Conservation (phyloP, 768 basidiomycete genomes). For the Mycena metata region DNA sequence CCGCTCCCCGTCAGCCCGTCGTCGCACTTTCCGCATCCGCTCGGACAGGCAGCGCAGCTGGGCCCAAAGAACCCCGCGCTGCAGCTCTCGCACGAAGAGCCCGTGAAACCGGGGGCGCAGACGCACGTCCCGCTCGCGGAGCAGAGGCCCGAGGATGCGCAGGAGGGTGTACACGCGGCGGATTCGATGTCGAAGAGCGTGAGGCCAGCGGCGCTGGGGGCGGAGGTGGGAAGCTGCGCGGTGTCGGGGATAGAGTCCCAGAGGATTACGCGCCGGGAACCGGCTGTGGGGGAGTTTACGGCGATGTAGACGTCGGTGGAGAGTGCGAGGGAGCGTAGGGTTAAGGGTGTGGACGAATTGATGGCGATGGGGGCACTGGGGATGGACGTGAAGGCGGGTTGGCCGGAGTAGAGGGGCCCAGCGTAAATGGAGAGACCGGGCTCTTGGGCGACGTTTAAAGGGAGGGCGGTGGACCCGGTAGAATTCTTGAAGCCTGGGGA, state of each 20-base stretch:
- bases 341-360: constrained; percentile 58
- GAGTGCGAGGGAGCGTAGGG: constrained; percentile 65
- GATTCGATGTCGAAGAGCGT: constrained; percentile 33
- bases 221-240: constrained; percentile 61
- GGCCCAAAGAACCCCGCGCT: constrained; percentile 59
- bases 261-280: constrained; percentile 62
- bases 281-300: constrained; percentile 53
- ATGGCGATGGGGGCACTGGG: constrained; percentile 51
- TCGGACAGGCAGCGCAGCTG: constrained; percentile 74
- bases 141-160: constrained; percentile 59
- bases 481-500: constrained; percentile 70
- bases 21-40: constrained; percentile 76
- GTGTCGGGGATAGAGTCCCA: constrained; percentile 77
- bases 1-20: constrained; percentile 84
- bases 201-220: constrained; percentile 20
- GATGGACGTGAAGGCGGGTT: constrained; percentile 62
- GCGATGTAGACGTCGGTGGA: constrained; percentile 70
- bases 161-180: constrained; percentile 47
- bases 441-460: constrained; percentile 66
- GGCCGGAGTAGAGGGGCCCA: constrained; percentile 65
- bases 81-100: constrained; percentile 43
- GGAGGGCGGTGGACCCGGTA: constrained; percentile 60
- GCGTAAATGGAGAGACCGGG: constrained; percentile 70
- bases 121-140: constrained; percentile 56
- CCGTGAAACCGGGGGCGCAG: constrained; percentile 35